Base-by-base conservation (phyloP, 2,329 filamentous ascomycete species). In the Escovopsis sp. region DNA sequence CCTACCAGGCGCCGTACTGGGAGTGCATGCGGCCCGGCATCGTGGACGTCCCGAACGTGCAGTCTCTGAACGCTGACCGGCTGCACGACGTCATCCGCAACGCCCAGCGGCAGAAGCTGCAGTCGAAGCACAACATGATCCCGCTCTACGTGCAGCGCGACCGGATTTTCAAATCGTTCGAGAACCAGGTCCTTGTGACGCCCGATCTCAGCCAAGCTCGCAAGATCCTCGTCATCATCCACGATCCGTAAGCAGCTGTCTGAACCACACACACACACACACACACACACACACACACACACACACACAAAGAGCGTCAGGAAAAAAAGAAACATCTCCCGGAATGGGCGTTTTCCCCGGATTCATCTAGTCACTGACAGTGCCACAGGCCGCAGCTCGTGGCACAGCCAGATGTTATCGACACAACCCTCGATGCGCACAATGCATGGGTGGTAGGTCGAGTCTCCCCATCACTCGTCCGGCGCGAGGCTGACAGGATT, bases 161-260 rank as follows among this genome's bases (percentile, higher is more conserved):
- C 29, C 63, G 66, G 2, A 62, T 90, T 1, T 80, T 77, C 41
- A 79, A 76, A 44, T 79, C 79, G 0, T 94, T 88, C 47, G 76
- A 88, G 47, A 80, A 92, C 44, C 85, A 94, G 54, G 79, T 94
- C 2, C 60, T 94, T 25, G 79, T 84, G 8, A 92, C 85, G 52
- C 72, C 77, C 2, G 70, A 76, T 31, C 74, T 90, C 35, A 65
- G 74, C 38, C 60, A 69, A 26, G 68, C 71, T 14, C 72, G 70
- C 37, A 83, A 76, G 35, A 65, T 96, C 4, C 53, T 98, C 11
- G 63, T 98, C 10, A 79, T 96, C 33, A 79, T 98, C 37, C 90
- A 98, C 54, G 88, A 94, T 49, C 84, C 88, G 68, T 85, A 58
- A 66, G 79, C 66, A 7, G 12, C 13, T 34, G 9, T 25, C 21